Conservation (phyloP, 208 protist species). For the Acanthamoeba royreba region DNA sequence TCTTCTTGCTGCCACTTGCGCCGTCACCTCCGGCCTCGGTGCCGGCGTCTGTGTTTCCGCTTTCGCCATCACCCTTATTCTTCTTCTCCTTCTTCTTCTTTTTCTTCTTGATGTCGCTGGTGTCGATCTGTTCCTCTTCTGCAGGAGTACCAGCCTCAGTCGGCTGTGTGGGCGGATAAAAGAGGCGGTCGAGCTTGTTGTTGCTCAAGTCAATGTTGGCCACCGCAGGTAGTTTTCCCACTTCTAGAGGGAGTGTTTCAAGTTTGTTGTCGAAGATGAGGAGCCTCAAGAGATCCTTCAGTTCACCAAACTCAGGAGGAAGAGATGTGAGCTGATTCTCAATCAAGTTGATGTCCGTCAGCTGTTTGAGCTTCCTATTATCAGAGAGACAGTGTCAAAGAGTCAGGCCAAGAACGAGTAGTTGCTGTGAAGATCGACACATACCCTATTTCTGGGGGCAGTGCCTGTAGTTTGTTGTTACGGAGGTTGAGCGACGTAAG, state of each 20-base stretch:
- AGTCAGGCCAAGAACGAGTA: background rate
- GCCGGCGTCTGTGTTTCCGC: background rate
- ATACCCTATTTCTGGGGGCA: slow-evolving; percentile 13
- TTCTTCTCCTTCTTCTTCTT: background rate
- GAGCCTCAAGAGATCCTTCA: background rate
- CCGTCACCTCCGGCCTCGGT: background rate
- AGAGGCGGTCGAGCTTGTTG: background rate
- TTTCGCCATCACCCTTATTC: background rate
- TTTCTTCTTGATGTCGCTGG: background rate
- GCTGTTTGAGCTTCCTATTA: background rate
- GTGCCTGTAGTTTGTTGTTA: background rate
- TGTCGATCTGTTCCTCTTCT: background rate
- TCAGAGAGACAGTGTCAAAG: background rate
- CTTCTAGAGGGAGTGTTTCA: background rate
- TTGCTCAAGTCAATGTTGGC: slow-evolving; percentile 7
- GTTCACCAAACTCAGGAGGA: slow-evolving; percentile 23
- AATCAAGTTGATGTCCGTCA: slow-evolving; percentile 35
- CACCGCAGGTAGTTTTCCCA: background rate
- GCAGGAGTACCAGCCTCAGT: background rate
- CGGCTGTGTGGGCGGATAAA: background rate
- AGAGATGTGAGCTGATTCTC: slow-evolving; percentile 18
- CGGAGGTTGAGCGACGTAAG: slow-evolving; percentile 27
- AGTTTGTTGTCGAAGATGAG: slow-evolving; percentile 25
- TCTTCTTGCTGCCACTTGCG: background rate
- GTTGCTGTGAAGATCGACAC: background rate